Base-by-base conservation (phyloP, 768 basidiomycete genomes). In the Rhodotorula toruloides region DNA sequence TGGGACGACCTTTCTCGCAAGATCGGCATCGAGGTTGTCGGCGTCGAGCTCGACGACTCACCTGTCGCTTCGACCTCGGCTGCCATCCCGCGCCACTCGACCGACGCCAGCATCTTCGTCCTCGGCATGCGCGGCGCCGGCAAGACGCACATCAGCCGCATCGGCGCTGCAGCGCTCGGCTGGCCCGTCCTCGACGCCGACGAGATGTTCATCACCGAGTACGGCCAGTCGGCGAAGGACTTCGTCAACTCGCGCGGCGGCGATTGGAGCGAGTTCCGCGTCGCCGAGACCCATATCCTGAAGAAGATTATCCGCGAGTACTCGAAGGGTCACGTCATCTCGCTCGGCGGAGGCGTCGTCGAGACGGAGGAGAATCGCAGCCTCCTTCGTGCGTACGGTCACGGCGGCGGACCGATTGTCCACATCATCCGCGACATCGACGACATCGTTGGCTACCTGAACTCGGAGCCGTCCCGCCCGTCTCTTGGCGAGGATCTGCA, bases 1-100 rank as follows among this genome's bases (percentile, higher is more conserved):
- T 99, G 94, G 93, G 96, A 98, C 76, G 96, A 98, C 77, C 81
- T 99, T 32, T 85, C 90, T 76, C 92, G 90, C 80, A 96, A 96
- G 91, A 91, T 98, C 58, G 94, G 94, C 17, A 82, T 98, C 65
- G 81, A 84, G 54, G 87, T 91, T 37, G 84, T 87, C 74, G 96
- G 94, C 27, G 85, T 91, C 47, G 90, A 97, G 69, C 79, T 93
- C 19, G 77, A 81, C 22, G 64, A 76, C 43, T 75, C 79, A 13
- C 76, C 81, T 11, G 76, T 80, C 32, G 79, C 64, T 22, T 50
- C 65, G 44, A 64, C 61, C n/a, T 67, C 69, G 80, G 2, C 83
- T 11, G 76, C 25, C 86, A 87, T 9, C 54, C 72, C 36, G 34
- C 72, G 63, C 29, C 67, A 68, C 61, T 67, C 67, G 54, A 68